Percentiles rank a stretch among this genome's conserved stretches.
phyloP scores from a whole-genome alignment of 1,284 basidiomycete species.

The Psilocybe mexicana region DNA sequence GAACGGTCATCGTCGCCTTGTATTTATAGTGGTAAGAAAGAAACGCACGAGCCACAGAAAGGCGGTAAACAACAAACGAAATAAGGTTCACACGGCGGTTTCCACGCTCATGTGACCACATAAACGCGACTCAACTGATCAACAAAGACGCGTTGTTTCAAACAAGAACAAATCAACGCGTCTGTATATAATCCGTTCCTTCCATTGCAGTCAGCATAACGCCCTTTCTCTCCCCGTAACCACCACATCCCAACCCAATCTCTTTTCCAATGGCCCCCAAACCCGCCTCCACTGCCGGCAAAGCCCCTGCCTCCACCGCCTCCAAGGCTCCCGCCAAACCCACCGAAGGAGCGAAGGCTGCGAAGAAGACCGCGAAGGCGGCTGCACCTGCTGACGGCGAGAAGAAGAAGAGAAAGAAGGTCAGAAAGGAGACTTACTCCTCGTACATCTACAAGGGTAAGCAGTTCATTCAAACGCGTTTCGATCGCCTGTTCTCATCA shows the following conservation, averaged over 20 bases:
- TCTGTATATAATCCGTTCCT: slow-evolving; percentile 37
- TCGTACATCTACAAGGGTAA: slow-evolving; percentile 90
- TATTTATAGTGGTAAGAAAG: slow-evolving; percentile 39
- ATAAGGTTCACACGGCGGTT: slow-evolving; percentile 22
- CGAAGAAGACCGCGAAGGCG: slow-evolving; percentile 62
- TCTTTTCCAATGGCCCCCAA: slow-evolving; percentile 42
- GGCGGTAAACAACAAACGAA: slow-evolving; percentile 25
- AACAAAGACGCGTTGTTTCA: slow-evolving; percentile 44
- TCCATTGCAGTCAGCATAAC: slow-evolving; percentile 14
- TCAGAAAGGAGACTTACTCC: slow-evolving; percentile 85
- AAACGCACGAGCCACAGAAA: slow-evolving; percentile 23
- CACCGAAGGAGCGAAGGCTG: slow-evolving; percentile 67
- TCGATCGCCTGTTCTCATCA: neutral
- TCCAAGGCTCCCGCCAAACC: slow-evolving; percentile 75
- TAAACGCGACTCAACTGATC: slow-evolving; percentile 28
- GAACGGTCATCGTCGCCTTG: slow-evolving; percentile 20
- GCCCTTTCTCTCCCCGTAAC: slow-evolving; percentile 2
- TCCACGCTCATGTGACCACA: slow-evolving; percentile 23
- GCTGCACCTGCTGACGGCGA: slow-evolving; percentile 61
- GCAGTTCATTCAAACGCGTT: slow-evolving; percentile 24
- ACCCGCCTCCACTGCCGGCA: slow-evolving; percentile 78
- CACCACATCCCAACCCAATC: slow-evolving; percentile 7
- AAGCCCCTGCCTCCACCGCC: slow-evolving; percentile 74
- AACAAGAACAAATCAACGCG: slow-evolving; percentile 44
- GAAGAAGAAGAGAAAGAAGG: slow-evolving; percentile 88